phyloP scores from a whole-genome alignment of 192 early-diverging fungal species.

The Powellomyces hirtus region DNA sequence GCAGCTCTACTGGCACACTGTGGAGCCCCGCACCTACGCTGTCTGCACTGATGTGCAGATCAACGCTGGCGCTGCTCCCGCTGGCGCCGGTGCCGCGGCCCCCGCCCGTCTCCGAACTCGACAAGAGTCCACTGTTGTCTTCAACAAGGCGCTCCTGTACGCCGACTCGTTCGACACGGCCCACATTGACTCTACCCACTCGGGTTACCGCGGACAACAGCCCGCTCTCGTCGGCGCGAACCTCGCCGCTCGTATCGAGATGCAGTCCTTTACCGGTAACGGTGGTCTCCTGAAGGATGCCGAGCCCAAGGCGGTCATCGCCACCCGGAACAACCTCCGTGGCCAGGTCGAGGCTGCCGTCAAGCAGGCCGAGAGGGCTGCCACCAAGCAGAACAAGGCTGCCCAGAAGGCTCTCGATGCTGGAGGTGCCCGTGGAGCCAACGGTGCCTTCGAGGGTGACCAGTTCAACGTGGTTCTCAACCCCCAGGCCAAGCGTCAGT shows the following conservation, averaged over 20 bases:
- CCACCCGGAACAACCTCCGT: constrained; percentile 22
- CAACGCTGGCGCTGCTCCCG: constrained; percentile 1
- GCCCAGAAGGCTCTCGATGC: constrained; percentile 26
- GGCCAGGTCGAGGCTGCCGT: constrained; percentile 28
- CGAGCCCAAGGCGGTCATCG: constrained; percentile 10
- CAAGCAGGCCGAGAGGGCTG: constrained; percentile 24
- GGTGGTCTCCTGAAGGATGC: constrained; percentile 29
- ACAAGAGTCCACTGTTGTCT: constrained; percentile 4
- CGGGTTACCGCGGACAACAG: constrained; percentile 34
- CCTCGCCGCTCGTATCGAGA: constrained; percentile 12
- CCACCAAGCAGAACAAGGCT: constrained; percentile 30
- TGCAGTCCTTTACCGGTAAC: constrained; percentile 30
- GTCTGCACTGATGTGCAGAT: constrained; percentile 25
- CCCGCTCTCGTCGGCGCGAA: constrained; percentile 19
- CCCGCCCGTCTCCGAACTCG: constrained; percentile 14
- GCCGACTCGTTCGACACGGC: constrained; percentile 33
- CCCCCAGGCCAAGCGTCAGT: constrained; percentile 32
- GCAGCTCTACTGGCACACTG: constrained; percentile 34
- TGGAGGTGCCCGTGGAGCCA: background rate
- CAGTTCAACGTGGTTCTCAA: constrained; percentile 31
- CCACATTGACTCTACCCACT: constrained; percentile 32
- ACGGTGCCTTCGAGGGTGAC: constrained; percentile 20
- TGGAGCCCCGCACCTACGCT: constrained; percentile 33
- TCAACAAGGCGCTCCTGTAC: constrained; percentile 21
- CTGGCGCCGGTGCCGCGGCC: background rate